These are phyloP conservation scores for Trichoderma sp. DNA, from an alignment of 2,329 filamentous ascomycete genomes.

Conservation along the genomic window DNA sequence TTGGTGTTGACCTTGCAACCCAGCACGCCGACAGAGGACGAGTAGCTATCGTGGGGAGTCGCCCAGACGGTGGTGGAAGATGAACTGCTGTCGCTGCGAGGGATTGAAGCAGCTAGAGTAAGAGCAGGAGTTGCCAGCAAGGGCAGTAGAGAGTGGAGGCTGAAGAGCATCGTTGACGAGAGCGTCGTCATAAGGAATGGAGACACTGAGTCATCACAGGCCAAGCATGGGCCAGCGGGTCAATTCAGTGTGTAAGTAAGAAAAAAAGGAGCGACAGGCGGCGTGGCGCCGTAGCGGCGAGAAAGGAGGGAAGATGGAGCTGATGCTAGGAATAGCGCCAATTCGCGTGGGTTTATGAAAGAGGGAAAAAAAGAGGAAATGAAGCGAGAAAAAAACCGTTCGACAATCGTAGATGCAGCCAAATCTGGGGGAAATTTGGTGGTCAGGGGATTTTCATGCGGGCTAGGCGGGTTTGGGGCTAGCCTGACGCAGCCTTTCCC, in stretches of 20 bases:
- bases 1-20: conserved; percentile 61
- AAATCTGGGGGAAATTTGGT: conserved; percentile 18
- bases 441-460: background rate
- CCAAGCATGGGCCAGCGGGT: background rate
- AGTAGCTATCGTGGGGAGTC: conserved; percentile 57
- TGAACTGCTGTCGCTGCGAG: background rate
- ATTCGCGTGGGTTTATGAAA: background rate
- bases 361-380: background rate
- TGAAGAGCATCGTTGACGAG: background rate
- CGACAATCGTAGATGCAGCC: conserved; percentile 4
- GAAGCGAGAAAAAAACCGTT: background rate
- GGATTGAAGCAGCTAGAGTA: conserved; percentile 1
- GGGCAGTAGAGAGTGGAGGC: conserved; percentile 10
- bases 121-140: background rate
- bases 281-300: conserved; percentile 6
- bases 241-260: background rate
- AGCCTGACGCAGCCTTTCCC: conserved; percentile 1
- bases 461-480: background rate
- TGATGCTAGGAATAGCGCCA: background rate
- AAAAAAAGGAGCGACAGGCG: conserved; percentile 12
- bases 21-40: conserved; percentile 57
- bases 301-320: background rate
- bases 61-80: conserved; percentile 27
- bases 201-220: background rate
- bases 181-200: conserved; percentile 16